phyloP scores from a whole-genome alignment of 257 asterid genomes.

The Datura wrightii region DNA sequence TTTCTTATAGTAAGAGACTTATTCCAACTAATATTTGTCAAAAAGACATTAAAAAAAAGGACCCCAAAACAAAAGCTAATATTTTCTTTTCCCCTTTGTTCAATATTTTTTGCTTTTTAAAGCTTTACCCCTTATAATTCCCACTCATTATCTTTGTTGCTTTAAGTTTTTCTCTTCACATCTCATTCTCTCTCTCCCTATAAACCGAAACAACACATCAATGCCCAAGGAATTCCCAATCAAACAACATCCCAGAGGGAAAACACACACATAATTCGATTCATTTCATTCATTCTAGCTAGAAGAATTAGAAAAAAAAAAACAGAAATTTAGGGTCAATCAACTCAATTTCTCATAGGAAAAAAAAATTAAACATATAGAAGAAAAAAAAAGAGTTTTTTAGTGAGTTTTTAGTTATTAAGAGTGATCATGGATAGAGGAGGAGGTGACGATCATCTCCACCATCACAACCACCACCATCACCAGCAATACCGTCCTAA shows the following conservation, averaged over 20 bases:
- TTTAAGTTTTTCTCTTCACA: slow-evolving; percentile 65
- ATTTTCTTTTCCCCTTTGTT: slow-evolving; percentile 45
- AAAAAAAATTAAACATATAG: neutral
- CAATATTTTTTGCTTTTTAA: slow-evolving; percentile 53
- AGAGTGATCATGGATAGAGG: slow-evolving; percentile 83
- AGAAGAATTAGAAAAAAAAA: neutral
- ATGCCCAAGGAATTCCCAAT: slow-evolving; percentile 15
- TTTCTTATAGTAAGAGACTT: neutral
- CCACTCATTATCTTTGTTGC: slow-evolving; percentile 98
- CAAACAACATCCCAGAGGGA: slow-evolving; percentile 25
- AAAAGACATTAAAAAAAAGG: slow-evolving; percentile 38
- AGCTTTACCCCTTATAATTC: slow-evolving; percentile 77
- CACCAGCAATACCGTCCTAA: slow-evolving; percentile 39
- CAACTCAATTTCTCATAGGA: slow-evolving; percentile 20
- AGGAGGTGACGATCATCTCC: slow-evolving; percentile 75
- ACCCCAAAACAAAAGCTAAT: slow-evolving; percentile 42
- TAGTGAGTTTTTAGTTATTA: neutral
- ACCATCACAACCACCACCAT: slow-evolving; percentile 50
- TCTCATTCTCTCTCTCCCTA: slow-evolving; percentile 41
- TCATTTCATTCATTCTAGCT: slow-evolving; percentile 22
- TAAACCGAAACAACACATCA: slow-evolving; percentile 20
- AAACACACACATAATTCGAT: neutral
- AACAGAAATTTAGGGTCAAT: neutral
- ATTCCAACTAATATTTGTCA: slow-evolving; percentile 56
- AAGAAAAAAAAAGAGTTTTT: neutral